Evolutionary conservation across 148 eudicot genomes (phyloP).

Genomic region (Salicornia ramosissima): DNA sequence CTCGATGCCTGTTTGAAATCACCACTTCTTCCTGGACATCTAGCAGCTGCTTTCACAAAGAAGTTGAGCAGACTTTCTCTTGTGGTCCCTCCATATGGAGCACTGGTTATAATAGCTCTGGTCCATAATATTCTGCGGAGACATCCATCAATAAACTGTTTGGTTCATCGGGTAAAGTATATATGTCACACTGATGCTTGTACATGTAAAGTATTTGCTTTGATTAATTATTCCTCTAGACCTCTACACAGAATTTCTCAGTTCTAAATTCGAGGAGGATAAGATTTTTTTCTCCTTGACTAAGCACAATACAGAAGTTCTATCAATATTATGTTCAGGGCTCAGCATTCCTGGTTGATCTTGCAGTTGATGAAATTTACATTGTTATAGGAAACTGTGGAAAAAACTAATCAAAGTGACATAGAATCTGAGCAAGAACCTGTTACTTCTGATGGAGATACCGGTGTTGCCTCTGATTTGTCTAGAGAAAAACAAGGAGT

Average conservation of each 20-base stretch:
- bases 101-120: constrained; percentile 64
- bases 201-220: background rate
- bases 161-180: constrained; percentile 68
- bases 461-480: constrained; percentile 21
- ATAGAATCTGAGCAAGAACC: constrained; percentile 20
- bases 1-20: constrained; percentile 91
- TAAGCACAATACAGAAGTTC: background rate
- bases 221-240: background rate
- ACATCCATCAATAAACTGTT: constrained; percentile 83
- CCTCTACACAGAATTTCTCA: background rate
- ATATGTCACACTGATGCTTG: background rate
- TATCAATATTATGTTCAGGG: background rate
- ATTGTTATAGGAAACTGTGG: constrained; percentile 42
- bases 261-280: too few species aligned
- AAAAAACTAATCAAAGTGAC: constrained; percentile 27
- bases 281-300: background rate
- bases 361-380: background rate
- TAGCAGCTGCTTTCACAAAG: constrained; percentile 91
- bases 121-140: constrained; percentile 80
- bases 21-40: constrained; percentile 84
- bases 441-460: constrained; percentile 22
- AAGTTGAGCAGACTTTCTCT: constrained; percentile 89
- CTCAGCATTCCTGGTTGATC: background rate
- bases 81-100: constrained; percentile 80
- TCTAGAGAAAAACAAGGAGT: constrained; percentile 42